Evolutionary conservation across 331 rosid species (phyloP), one percentile per base, ranked within the genome.

Genomic region (Pyracantha coccinea): DNA sequence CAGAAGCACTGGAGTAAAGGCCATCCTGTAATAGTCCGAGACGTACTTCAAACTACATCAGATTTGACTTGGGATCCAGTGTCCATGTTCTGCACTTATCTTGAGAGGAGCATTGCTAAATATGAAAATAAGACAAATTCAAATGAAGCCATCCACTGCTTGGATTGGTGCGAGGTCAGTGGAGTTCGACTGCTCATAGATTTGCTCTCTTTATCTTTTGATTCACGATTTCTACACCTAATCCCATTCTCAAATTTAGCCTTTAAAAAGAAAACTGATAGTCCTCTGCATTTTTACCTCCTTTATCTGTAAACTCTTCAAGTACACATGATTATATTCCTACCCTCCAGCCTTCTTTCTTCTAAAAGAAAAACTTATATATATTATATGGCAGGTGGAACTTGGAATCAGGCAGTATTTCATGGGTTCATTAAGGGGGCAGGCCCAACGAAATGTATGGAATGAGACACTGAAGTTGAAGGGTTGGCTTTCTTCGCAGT

Each of bases 111-210:
- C 89, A 82, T 92, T 72, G 68, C 93, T 68, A 84, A 86, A 85
- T 88, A 82, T 78, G 96, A 89, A 80, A 86, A 89, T 65, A 79
- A 82, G 71, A 86, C 76, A 78, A 86, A 89, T 79, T 68, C 79
- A 50, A 86, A 88, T 52, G 90, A 89, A 84, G 85, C 89, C 69
- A 47, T 65, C 58, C 75, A 68, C 74, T 88, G 90, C 86, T 84
- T 95, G 91, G 97, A 95, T 81, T 90, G 97, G 97, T 95, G 91
- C 31, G 97, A 92, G 99, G 99, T 95, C 78, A 84, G 97, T 77
- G 47, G 47, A 61, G 68, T 65, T 71, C 19, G 35, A 35, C 55
- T 24, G 74, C 19, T 47, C 4, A 13, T 74, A 31, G 53, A 60
- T 33, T 76, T 19, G 16, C 66, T 63, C 28, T 67, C 33, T 38